A percentile compares a stretch with the other conserved stretches of the same genome.
Conservation (phyloP, 2,329 filamentous ascomycete species). For the Colletotrichum simmondsii region DNA sequence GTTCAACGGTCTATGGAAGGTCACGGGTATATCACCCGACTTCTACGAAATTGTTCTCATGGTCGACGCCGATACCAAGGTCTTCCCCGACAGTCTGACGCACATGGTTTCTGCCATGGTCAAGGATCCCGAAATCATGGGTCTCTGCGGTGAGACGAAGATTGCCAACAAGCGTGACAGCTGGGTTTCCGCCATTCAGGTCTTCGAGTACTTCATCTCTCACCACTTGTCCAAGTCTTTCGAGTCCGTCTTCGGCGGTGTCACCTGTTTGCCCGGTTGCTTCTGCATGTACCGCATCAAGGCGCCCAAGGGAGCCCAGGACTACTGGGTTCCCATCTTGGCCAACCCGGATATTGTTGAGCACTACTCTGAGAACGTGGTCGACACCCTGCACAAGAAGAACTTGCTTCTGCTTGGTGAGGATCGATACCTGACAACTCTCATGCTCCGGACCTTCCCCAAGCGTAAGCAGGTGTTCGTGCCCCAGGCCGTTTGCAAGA, state of each 20-base stretch:
- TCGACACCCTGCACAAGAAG: slow-evolving; percentile 98
- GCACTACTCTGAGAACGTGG: slow-evolving; percentile 99
- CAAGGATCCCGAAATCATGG: slow-evolving; percentile 99
- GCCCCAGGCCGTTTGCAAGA: slow-evolving; percentile 98
- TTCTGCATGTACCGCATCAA: slow-evolving; percentile 99
- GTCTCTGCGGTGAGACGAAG: slow-evolving; percentile 97
- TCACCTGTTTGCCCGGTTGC: slow-evolving; percentile 97
- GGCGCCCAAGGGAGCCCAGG: slow-evolving; percentile 95
- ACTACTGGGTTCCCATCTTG: slow-evolving; percentile 99
- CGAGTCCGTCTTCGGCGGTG: slow-evolving; percentile 98
- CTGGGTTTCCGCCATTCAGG: slow-evolving; percentile 98
- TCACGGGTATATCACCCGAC: slow-evolving; percentile 97
- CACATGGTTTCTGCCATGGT: slow-evolving; percentile 99
- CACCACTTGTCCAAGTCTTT: slow-evolving; percentile 98
- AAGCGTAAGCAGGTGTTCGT: slow-evolving; percentile 99
- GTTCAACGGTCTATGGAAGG: slow-evolving; percentile 99
- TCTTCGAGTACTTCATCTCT: slow-evolving; percentile 99
- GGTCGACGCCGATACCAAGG: slow-evolving; percentile 99
- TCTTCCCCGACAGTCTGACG: slow-evolving; percentile 97
- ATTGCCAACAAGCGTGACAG: slow-evolving; percentile 97
- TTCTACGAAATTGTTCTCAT: slow-evolving; percentile 98
- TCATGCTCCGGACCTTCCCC: slow-evolving; percentile 98
- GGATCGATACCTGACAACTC: slow-evolving; percentile 93
- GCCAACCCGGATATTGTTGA: slow-evolving; percentile 99
- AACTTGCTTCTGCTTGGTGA: slow-evolving; percentile 91